Evolutionary conservation across 108 stramenopile genomes (phyloP).

Genomic region (Pseudonitzschia multiseries): DNA sequence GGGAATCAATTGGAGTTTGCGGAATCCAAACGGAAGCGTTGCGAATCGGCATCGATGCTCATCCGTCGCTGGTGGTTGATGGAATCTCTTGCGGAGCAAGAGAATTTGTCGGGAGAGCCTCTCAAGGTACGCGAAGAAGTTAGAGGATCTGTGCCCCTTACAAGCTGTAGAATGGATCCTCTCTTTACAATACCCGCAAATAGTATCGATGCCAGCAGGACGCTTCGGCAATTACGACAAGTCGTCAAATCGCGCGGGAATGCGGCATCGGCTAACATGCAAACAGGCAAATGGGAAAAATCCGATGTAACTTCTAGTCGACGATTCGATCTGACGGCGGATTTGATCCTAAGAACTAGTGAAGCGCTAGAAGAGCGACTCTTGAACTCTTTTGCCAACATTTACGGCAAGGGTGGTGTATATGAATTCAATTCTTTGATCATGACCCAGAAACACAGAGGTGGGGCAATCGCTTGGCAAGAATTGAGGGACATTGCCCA

Average conservation of each 20-base stretch:
- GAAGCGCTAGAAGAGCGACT: conserved; percentile 71
- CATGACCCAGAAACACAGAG: conserved; percentile 33
- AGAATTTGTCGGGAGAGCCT: conserved; percentile 57
- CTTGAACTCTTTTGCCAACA: conserved; percentile 63
- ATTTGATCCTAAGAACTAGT: conserved; percentile 67
- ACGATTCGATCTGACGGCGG: conserved; percentile 75
- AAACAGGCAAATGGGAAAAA: conserved; percentile 22
- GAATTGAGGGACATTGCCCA: conserved; percentile 64
- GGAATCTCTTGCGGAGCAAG: conserved; percentile 83
- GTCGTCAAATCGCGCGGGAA: conserved; percentile 76
- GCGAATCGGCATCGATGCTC: conserved; percentile 70
- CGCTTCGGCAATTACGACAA: conserved; percentile 66
- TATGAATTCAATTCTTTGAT: conserved; percentile 64
- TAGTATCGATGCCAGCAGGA: conserved; percentile 68
- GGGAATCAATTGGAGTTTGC: conserved; percentile 82
- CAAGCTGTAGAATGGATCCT: conserved; percentile 75
- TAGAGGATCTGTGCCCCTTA: conserved; percentile 55
- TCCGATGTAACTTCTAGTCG: conserved; percentile 41
- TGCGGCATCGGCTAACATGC: conserved; percentile 38
- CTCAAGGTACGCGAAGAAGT: conserved; percentile 77
- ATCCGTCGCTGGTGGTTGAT: conserved; percentile 88
- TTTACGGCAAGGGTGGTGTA: conserved; percentile 64
- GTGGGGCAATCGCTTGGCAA: conserved; percentile 70
- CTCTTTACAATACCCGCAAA: conserved; percentile 71
- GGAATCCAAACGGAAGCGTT: conserved; percentile 76